A percentile compares a stretch with the other conserved stretches of the same genome.
Conservation (phyloP, 805 yeast genomes). For the Candida piceae region DNA sequence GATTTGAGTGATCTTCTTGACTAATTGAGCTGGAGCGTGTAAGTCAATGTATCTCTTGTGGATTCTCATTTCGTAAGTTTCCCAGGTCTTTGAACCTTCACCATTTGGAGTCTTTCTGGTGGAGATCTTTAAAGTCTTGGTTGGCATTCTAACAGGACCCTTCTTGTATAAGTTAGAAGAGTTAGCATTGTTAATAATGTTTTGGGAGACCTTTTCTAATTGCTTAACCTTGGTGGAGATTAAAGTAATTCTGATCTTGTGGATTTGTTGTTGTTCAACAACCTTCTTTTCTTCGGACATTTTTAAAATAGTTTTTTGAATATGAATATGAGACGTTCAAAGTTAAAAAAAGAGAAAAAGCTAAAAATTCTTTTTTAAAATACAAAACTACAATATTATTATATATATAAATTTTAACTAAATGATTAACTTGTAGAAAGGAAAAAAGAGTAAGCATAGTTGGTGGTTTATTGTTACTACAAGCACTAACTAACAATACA, state of each 20-base stretch:
- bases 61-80: slow-evolving; percentile 98
- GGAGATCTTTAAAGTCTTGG: slow-evolving; percentile 95
- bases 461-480: not conserved
- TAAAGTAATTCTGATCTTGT: slow-evolving; percentile 98
- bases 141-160: slow-evolving; percentile 99
- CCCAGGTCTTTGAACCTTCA: slow-evolving; percentile 99
- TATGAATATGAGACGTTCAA: slow-evolving; percentile 34
- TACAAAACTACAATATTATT: not conserved
- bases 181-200: slow-evolving; percentile 85
- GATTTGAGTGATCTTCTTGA: slow-evolving; percentile 95
- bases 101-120: slow-evolving; percentile 99
- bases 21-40: slow-evolving; percentile 90
- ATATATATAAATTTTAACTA: too few species aligned
- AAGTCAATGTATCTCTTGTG: slow-evolving; percentile 99
- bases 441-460: too few species aligned
- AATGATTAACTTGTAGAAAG: too few species aligned
- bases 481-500: not conserved
- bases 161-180: slow-evolving; percentile 80
- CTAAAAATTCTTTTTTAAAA: not conserved
- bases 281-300: slow-evolving; percentile 87
- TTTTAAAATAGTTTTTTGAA: slow-evolving; percentile 20
- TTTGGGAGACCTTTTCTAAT: slow-evolving; percentile 92
- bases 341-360: slow-evolving; percentile 14
- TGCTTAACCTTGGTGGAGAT: slow-evolving; percentile 98
- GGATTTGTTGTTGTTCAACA: slow-evolving; percentile 76